Percentiles rank a stretch among this genome's conserved stretches.
phyloP scores from a whole-genome alignment of 2,329 filamentous ascomycete genomes.

The Leptographium galeiforme region DNA sequence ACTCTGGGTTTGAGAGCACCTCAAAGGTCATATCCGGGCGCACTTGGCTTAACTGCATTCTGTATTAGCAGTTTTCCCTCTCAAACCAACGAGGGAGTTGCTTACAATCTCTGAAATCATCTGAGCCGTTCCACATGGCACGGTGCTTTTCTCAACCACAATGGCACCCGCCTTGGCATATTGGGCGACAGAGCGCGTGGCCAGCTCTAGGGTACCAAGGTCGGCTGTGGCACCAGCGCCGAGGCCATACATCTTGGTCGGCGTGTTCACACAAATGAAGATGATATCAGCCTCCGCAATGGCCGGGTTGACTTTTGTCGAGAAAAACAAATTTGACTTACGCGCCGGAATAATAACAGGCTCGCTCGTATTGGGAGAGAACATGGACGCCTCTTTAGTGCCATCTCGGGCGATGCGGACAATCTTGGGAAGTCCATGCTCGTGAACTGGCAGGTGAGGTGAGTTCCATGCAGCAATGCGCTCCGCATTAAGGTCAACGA shows the following conservation, averaged over 20 bases:
- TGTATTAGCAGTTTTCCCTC: not conserved
- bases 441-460: slow-evolving; percentile 1
- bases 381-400: not conserved
- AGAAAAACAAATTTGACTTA: slow-evolving; percentile 2
- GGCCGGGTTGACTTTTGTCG: not conserved
- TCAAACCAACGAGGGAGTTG: not conserved
- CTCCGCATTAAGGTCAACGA: slow-evolving; percentile 1
- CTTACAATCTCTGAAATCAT: slow-evolving; percentile 2
- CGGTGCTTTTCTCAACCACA: slow-evolving; percentile 4
- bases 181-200: not conserved
- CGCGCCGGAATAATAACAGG: not conserved
- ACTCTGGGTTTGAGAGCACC: slow-evolving; percentile 3
- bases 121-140: slow-evolving; percentile 1
- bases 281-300: slow-evolving; percentile 2
- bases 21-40: slow-evolving; percentile 1
- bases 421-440: not conserved
- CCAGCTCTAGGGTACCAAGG: slow-evolving; percentile 1
- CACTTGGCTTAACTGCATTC: not conserved
- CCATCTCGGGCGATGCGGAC: slow-evolving; percentile 3
- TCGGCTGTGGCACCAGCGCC: slow-evolving; percentile 2
- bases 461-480: slow-evolving; percentile 4
- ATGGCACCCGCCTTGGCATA: slow-evolving; percentile 2
- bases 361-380: not conserved
- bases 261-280: slow-evolving; percentile 5
- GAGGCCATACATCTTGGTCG: slow-evolving; percentile 2